Conservation (phyloP, 495 filamentous ascomycete genomes). For the Articulospora tetracladia region DNA sequence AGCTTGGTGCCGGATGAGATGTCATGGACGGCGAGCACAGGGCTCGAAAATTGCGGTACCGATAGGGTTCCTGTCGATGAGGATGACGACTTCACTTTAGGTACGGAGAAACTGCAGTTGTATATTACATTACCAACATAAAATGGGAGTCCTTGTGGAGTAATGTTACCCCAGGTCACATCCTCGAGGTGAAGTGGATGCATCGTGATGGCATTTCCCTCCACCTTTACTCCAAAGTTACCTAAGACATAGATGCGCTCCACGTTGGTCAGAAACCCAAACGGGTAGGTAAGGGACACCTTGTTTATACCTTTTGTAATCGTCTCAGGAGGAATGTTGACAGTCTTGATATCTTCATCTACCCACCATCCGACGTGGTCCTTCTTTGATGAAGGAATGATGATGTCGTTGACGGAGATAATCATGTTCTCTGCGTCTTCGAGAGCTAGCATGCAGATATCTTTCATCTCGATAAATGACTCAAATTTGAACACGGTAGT, state of each 20-base stretch:
- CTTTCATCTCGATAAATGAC: background rate
- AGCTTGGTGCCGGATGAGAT: background rate
- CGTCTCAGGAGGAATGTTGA: constrained; percentile 3
- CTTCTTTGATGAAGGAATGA: background rate
- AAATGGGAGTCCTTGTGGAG: constrained; percentile 22
- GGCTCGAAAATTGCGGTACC: constrained; percentile 19
- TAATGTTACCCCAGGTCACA: constrained; percentile 19
- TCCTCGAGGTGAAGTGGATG: background rate
- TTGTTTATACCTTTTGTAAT: constrained; percentile 16
- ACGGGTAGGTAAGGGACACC: constrained; percentile 13
- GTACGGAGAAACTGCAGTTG: constrained; percentile 10
- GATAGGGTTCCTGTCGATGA: constrained; percentile 5
- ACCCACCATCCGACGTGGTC: constrained; percentile 19
- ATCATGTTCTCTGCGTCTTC: constrained; percentile 13
- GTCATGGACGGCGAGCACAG: constrained; percentile 12
- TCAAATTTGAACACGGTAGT: constrained; percentile 15
- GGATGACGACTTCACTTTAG: background rate
- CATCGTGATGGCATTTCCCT: constrained; percentile 8
- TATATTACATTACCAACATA: constrained; percentile 27
- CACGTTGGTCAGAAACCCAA: constrained; percentile 25
- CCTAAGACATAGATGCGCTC: constrained; percentile 26
- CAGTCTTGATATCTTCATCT: constrained; percentile 21
- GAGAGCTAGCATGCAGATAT: constrained; percentile 12
- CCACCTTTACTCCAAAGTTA: constrained; percentile 13
- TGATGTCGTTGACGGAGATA: constrained; percentile 11